Evolutionary conservation across 1,139 yeast genomes (phyloP), one percentile per base, ranked within the genome.

Genomic region (Saccharomycopsis hybrid): DNA sequence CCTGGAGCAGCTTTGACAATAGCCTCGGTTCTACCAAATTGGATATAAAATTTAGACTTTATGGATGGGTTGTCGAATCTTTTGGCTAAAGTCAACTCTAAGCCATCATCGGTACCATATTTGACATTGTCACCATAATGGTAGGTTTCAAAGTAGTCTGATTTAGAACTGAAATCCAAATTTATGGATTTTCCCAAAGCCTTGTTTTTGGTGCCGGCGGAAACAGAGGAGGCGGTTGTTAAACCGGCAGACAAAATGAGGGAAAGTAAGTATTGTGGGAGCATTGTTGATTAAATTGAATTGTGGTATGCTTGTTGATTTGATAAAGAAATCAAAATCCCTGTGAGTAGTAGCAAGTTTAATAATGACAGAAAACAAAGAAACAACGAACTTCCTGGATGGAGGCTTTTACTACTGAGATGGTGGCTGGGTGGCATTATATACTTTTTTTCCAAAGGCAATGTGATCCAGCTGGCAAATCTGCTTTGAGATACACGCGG

Each of bases 11-110:
- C 85, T 62, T 81, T 75, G 54, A 85, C 62, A 2, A 72, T 73
- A 8, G 81, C 89, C 62, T 86, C 94, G 24, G 87, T 78, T 57
- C 80, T 78, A 50, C 96, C 96, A 65, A 82, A 88, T 92, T 88
- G 85, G 57, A 88, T 77, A 66, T 86, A 86, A 62, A 85, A 87
- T 55, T 82, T 76, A 11, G 95, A 85, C 57, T 74, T 74, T 50
- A 88, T 66, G 2, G 90, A 76, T 25, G 96, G 96, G 61, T 85
- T 82, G 61, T 86, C 94, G 51, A 73, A 82, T 57, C 81, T 70
- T 58, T 82, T 70, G 2, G 74, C 69, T 50, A 89, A 65, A 2
- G 82, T 74, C 56, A 89, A 65, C 30, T 71, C 62, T 9, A 82
- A 67, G 8, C 96, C 96, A 38, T 73, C 71, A 8, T 65, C 67